Percentiles rank a stretch among this genome's conserved stretches.
phyloP scores from a whole-genome alignment of 768 basidiomycete species.

The Serendipita vermifera region DNA sequence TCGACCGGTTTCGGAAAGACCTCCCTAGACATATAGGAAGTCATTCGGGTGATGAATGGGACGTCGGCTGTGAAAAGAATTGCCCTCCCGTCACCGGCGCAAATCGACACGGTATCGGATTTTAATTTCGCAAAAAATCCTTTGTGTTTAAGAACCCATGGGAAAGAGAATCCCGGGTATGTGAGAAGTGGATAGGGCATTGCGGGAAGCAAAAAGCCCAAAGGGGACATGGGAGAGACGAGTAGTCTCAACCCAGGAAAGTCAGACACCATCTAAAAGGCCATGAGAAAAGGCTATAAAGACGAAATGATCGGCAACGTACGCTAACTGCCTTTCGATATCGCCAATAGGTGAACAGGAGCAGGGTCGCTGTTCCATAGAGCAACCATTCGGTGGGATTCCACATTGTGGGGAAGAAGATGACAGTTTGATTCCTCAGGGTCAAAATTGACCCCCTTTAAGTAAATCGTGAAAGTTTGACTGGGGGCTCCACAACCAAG shows the following conservation, averaged over 20 bases:
- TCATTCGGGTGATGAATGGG: neutral
- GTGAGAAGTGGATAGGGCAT: neutral
- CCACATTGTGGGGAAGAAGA: no score
- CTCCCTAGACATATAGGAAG: slow-evolving; percentile 24
- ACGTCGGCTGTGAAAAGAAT: slow-evolving; percentile 7
- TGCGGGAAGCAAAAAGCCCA: neutral
- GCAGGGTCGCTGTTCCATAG: neutral
- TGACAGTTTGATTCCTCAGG: no score
- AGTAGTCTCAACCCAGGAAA: neutral
- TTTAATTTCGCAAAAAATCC: neutral
- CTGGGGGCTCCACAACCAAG: no score
- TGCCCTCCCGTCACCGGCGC: neutral
- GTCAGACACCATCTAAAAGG: slow-evolving; percentile 4
- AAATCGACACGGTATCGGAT: slow-evolving; percentile 5
- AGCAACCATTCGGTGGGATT: slow-evolving; percentile 2
- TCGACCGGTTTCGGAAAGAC: slow-evolving; percentile 46
- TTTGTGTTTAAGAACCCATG: neutral
- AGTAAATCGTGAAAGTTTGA: no score
- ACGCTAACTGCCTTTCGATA: neutral
- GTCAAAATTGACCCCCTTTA: no score
- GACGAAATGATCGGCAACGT: neutral
- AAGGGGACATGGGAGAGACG: neutral
- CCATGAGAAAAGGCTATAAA: neutral
- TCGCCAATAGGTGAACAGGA: neutral
- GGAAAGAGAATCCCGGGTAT: slow-evolving; percentile 4